A percentile compares a stretch with the other conserved stretches of the same genome.
phyloP scores from a whole-genome alignment of 2,329 filamentous ascomycete genomes.

The Exophiala mesophila region DNA sequence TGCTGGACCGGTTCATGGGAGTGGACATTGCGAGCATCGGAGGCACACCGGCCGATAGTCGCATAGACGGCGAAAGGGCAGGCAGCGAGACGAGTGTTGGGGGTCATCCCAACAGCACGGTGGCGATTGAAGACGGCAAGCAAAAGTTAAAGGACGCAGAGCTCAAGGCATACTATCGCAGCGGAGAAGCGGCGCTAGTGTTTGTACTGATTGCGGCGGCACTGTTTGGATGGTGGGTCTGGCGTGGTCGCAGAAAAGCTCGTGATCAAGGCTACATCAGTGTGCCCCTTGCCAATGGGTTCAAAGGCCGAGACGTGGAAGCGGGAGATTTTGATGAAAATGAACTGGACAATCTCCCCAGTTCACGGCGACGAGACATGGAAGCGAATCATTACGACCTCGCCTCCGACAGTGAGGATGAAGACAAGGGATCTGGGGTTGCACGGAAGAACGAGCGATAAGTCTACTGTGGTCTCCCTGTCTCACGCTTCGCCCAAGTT shows the following conservation, averaged over 20 bases:
- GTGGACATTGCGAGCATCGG: conserved; percentile 89
- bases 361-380: conserved; percentile 25
- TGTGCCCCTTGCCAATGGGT: conserved; percentile 25
- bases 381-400: conserved; percentile 42
- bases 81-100: conserved; percentile 68
- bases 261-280: conserved; percentile 43
- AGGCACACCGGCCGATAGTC: conserved; percentile 69
- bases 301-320: conserved; percentile 50
- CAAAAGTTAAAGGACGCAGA: conserved; percentile 76
- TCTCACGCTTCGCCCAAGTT: too few relatives aligned
- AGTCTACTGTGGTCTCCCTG: too few relatives aligned
- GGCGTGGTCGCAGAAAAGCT: conserved; percentile 48
- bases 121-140: conserved; percentile 61
- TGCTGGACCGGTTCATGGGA: conserved; percentile 94
- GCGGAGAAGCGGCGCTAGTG: conserved; percentile 77
- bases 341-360: conserved; percentile 53
- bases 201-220: conserved; percentile 70
- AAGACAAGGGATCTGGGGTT: conserved; percentile 24
- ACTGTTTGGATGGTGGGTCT: conserved; percentile 68
- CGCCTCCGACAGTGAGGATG: conserved; percentile 43
- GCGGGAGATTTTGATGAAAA: conserved; percentile 59
- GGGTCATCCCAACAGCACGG: conserved; percentile 64
- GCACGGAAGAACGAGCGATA: conserved; percentile 1
- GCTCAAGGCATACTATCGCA: conserved; percentile 83
- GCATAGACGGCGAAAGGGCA: conserved; percentile 79